Conservation (phyloP, 2,329 filamentous ascomycete genomes). For the Trichoderma pleuroti region DNA sequence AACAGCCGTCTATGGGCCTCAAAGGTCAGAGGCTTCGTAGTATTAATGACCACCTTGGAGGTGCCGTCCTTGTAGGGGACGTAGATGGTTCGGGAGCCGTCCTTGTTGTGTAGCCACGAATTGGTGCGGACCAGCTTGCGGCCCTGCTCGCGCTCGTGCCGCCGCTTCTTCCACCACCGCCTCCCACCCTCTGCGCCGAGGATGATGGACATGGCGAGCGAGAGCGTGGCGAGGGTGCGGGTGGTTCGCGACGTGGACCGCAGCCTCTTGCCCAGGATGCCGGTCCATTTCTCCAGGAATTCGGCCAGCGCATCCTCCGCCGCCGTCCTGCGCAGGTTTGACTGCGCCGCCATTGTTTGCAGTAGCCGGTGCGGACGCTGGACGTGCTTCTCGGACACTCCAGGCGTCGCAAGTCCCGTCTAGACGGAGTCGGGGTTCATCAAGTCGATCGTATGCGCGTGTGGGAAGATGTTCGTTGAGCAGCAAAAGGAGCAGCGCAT, state of each 20-base stretch:
- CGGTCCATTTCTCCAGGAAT: conserved; percentile 59
- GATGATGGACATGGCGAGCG: conserved; percentile 74
- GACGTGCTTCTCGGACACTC: conserved; percentile 7
- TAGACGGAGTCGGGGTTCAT: conserved; percentile 3
- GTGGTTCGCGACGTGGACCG: conserved; percentile 65
- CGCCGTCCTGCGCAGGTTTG: conserved; percentile 66
- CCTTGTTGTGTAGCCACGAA: conserved; percentile 88
- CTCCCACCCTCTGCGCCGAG: conserved; percentile 74
- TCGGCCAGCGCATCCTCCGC: conserved; percentile 64
- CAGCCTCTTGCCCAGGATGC: conserved; percentile 51
- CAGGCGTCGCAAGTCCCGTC: conserved; percentile 14
- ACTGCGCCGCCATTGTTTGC: conserved; percentile 74
- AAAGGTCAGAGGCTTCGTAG: conserved; percentile 89
- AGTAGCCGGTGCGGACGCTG: neutral
- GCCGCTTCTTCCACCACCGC: conserved; percentile 69
- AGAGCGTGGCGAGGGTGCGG: conserved; percentile 71
- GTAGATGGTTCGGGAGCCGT: conserved; percentile 91
- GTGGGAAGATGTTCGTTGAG: neutral
- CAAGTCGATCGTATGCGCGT: conserved; percentile 3
- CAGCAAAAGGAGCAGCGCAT: neutral
- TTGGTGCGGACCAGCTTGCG: conserved; percentile 81
- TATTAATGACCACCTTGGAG: conserved; percentile 84
- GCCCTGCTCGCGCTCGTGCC: conserved; percentile 78
- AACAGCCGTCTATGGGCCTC: conserved; percentile 94
- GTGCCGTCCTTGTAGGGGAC: conserved; percentile 87